Base-by-base conservation (phyloP, 768 basidiomycete species). In the Pleurotus sapidus region DNA sequence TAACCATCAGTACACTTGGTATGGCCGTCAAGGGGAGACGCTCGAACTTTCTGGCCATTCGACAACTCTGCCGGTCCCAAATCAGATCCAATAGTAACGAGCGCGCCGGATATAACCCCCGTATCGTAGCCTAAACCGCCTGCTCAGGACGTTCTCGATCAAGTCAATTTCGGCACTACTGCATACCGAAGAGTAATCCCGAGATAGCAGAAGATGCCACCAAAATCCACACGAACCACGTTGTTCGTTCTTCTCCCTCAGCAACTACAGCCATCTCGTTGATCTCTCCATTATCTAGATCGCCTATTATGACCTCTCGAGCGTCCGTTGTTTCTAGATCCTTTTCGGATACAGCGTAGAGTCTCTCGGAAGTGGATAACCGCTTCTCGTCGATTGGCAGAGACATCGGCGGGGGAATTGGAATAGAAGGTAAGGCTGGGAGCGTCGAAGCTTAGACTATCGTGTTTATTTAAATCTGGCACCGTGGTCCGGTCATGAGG, bases 91-190 rank as follows among this genome's bases (percentile, higher is more conserved):
- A 92, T 90, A 8, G 82, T 85, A 20, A 91, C 87, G 30, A 92
- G 77, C n/a, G 89, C 87, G 24, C 90, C 90, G 55, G 88, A 89
- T 20, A 92, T 87, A 38, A 89, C 85, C 45, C 89, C 89, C 8
- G 89, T 92, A 65, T 92, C 89, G 64, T 91, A 92, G 23, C 89
- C 88, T 90, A 39, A 34, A 14, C 25, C 38, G 55, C 58, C 49
- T 3, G 27, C 48, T 49, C 38, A 30, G 46, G 37, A 55, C 18
- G 8, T 34, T 11, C 30, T 34, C 30, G 30, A 34, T 34, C 30
- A 11, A 34, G 30, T 34, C 30, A 11, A 34, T 11, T 34, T 34
- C 30, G 30, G 30, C 30, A 11, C 4, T 11, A 34, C 8, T 34
- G 65, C 85, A 25, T 55, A 88, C 89, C 89, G 59, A 92, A 92